Evolutionary conservation across 108 stramenopile species (phyloP).

Genomic region (Nitzschia sp.): DNA sequence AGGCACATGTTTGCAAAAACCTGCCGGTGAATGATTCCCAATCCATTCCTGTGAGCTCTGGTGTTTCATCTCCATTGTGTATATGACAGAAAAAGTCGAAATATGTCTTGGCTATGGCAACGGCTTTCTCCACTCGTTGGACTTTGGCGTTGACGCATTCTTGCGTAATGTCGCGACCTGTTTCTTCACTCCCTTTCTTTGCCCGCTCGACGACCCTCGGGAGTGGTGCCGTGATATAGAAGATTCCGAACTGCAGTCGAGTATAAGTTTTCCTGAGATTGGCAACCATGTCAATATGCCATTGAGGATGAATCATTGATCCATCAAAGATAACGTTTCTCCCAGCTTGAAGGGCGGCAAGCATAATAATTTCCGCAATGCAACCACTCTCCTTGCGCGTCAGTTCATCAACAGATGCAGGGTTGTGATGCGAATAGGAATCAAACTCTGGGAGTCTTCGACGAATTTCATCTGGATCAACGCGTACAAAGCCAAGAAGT

Average conservation of each 20-base stretch:
- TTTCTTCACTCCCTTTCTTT: constrained; percentile 19
- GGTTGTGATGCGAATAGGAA: constrained; percentile 50
- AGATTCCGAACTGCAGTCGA: constrained; percentile 35
- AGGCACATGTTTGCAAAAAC: constrained; percentile 66
- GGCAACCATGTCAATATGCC: constrained; percentile 56
- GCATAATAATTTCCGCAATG: constrained; percentile 54
- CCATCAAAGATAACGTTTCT: constrained; percentile 78
- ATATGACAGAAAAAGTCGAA: constrained; percentile 65
- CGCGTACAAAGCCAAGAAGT: constrained; percentile 57
- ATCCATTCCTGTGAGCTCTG: constrained; percentile 39
- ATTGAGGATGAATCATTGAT: constrained; percentile 46
- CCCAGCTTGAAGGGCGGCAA: constrained; percentile 52
- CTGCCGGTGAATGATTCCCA: constrained; percentile 56
- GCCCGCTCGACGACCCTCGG: constrained; percentile 36
- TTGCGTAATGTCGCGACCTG: constrained; percentile 52
- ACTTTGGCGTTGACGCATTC: constrained; percentile 49
- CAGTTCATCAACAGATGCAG: constrained; percentile 54
- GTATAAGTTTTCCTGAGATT: constrained; percentile 43
- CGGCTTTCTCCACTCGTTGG: constrained; percentile 52
- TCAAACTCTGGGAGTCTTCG: constrained; percentile 72
- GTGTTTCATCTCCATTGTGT: constrained; percentile 33
- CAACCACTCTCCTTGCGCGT: constrained; percentile 56
- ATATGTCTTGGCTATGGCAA: constrained; percentile 40
- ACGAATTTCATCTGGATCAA: constrained; percentile 77
- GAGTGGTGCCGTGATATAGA: constrained; percentile 43